Percentiles rank a stretch among this genome's conserved stretches.
phyloP scores from a whole-genome alignment of 306 rosid species.

The Potentilla sterilis region DNA sequence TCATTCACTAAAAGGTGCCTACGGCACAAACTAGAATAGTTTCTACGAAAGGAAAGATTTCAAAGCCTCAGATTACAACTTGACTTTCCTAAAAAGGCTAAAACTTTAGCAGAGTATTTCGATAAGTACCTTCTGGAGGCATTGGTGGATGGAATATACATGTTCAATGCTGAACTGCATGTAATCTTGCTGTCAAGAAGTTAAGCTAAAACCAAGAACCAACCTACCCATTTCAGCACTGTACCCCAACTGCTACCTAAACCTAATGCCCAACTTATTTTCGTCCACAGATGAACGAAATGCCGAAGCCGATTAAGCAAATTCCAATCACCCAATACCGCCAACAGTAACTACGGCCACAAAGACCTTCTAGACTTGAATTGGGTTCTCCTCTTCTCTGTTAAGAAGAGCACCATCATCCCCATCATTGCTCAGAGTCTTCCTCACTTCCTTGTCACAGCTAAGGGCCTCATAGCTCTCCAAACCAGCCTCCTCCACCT shows the following conservation, averaged over 20 bases:
- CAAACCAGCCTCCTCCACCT: constrained; percentile 27
- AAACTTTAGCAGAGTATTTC: constrained; percentile 44
- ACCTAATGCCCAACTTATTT: constrained; percentile 35
- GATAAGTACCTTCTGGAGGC: constrained; percentile 47
- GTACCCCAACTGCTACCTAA: constrained; percentile 52
- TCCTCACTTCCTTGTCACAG: constrained; percentile 37
- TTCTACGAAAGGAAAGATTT: constrained; percentile 32
- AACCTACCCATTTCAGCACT: constrained; percentile 53
- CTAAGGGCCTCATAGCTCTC: constrained; percentile 27
- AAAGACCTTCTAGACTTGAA: constrained; percentile 26
- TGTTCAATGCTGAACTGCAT: constrained; percentile 29
- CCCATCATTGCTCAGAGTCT: constrained; percentile 37
- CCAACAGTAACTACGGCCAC: constrained; percentile 5
- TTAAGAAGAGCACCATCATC: constrained; percentile 29
- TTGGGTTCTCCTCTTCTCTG: constrained; percentile 39
- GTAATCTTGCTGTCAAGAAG: constrained; percentile 43
- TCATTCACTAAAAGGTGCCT: constrained; percentile 33
- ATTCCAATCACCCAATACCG: constrained; percentile 21
- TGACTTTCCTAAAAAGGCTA: constrained; percentile 37
- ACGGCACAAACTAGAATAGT: constrained; percentile 31
- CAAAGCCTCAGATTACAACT: constrained; percentile 63
- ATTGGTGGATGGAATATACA: constrained; percentile 69
- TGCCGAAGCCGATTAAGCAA: constrained; percentile 33
- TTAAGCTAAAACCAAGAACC: constrained; percentile 48
- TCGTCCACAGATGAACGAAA: constrained; percentile 22